A percentile compares a stretch with the other conserved stretches of the same genome.
These are phyloP conservation scores for Apiospora phragmitis DNA, from an alignment of 2,329 filamentous ascomycete species.

Conservation along the genomic window DNA sequence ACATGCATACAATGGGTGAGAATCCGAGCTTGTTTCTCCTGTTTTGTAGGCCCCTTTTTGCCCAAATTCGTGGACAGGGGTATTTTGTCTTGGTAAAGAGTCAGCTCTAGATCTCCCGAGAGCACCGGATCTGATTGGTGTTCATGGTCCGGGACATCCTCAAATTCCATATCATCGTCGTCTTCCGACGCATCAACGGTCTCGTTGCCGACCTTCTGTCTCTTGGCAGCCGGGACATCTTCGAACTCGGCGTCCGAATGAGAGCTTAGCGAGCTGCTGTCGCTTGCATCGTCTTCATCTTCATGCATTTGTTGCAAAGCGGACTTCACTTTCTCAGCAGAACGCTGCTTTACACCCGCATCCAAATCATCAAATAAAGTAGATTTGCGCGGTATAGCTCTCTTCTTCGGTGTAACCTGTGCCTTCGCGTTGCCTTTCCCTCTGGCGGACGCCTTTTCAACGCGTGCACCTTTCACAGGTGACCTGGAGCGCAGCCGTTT, in stretches of 20 bases:
- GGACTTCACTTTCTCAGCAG: slow-evolving; percentile 43
- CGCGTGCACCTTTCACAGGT: slow-evolving; percentile 31
- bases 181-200: slow-evolving; percentile 47
- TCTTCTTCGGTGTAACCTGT: slow-evolving; percentile 23
- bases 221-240: slow-evolving; percentile 43
- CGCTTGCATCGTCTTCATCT: slow-evolving; percentile 43
- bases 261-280: slow-evolving; percentile 50
- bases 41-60: slow-evolving; percentile 85
- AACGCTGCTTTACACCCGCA: slow-evolving; percentile 44
- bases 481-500: slow-evolving; percentile 62
- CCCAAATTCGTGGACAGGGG: slow-evolving; percentile 61
- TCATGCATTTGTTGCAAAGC: slow-evolving; percentile 45
- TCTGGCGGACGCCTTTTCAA: slow-evolving; percentile 29
- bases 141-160: slow-evolving; percentile 50
- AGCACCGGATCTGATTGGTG: slow-evolving; percentile 47
- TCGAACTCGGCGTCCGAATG: slow-evolving; percentile 61
- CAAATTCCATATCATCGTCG: slow-evolving; percentile 65
- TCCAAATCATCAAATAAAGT: slow-evolving; percentile 65
- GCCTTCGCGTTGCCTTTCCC: slow-evolving; percentile 27
- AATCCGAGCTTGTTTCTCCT: slow-evolving; percentile 75
- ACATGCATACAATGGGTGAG: slow-evolving; percentile 89
- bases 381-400: slow-evolving; percentile 46
- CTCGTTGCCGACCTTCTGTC: slow-evolving; percentile 36
- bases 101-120: slow-evolving; percentile 73
- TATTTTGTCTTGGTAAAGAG: slow-evolving; percentile 61